phyloP scores from a whole-genome alignment of 1,139 yeast species.

The Candida pseudoviswanathii region DNA sequence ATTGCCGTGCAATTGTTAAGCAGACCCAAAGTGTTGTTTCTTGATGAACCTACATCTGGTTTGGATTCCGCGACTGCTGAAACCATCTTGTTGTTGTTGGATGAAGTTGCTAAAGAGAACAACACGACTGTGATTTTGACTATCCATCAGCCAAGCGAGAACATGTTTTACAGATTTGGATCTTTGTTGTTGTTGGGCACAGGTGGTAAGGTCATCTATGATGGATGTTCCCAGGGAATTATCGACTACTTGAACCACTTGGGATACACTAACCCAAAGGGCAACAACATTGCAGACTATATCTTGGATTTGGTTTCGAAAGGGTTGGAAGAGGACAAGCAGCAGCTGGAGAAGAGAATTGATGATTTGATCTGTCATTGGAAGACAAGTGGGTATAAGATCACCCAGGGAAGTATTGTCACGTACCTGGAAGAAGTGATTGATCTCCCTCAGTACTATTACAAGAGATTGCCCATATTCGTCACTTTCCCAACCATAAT shows the following conservation, averaged over 20 bases:
- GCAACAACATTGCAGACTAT: constrained; percentile 72
- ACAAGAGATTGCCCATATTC: constrained; percentile 24
- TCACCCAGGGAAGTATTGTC: constrained; percentile 9
- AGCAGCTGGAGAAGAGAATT: constrained; percentile 32
- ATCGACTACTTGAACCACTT: constrained; percentile 42
- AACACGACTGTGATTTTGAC: constrained; percentile 77
- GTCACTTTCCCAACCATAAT: constrained; percentile 33
- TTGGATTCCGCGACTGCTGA: constrained; percentile 77
- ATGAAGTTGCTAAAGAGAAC: constrained; percentile 52
- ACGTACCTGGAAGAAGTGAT: constrained; percentile 13
- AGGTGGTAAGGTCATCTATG: constrained; percentile 70
- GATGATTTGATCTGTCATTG: constrained; percentile 40
- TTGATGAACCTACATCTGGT: constrained; percentile 92
- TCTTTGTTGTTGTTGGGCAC: constrained; percentile 66
- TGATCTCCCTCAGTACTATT: constrained; percentile 23
- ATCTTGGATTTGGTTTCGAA: constrained; percentile 70
- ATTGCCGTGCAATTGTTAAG: constrained; percentile 78
- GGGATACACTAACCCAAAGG: constrained; percentile 58
- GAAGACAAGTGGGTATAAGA: constrained; percentile 21
- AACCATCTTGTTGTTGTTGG: constrained; percentile 63
- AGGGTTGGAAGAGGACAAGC: constrained; percentile 34
- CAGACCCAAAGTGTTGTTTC: constrained; percentile 67
- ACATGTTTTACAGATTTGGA: constrained; percentile 64
- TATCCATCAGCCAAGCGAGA: constrained; percentile 82
- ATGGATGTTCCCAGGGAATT: constrained; percentile 45